Conservation (phyloP, 805 yeast genomes). For the Saccharomyces eubayanus region DNA sequence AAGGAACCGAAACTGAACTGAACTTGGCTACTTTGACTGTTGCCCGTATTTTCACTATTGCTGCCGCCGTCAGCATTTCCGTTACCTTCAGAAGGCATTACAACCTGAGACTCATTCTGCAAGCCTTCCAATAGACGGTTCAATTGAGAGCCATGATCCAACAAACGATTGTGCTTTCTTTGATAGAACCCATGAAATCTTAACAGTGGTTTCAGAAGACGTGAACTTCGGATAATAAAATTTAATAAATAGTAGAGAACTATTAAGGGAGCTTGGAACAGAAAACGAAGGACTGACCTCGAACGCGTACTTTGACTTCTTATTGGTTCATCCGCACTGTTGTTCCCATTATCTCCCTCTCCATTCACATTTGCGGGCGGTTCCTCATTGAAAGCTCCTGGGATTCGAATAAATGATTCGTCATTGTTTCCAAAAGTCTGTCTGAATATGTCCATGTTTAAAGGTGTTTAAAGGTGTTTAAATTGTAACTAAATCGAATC, state of each 20-base stretch:
- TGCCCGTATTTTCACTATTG: background rate
- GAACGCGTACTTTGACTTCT: background rate
- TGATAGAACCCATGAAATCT: slow-evolving; percentile 18
- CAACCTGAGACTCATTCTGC: slow-evolving; percentile 8
- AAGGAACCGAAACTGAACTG: slow-evolving; percentile 21
- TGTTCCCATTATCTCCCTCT: background rate
- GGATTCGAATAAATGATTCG: background rate
- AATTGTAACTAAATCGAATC: background rate
- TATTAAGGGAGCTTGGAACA: slow-evolving; percentile 11
- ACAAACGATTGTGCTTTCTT: slow-evolving; percentile 8
- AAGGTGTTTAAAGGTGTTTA: background rate
- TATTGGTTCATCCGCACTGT: background rate
- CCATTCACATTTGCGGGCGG: background rate
- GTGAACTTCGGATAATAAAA: slow-evolving; percentile 4
- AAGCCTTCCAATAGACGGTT: slow-evolving; percentile 12
- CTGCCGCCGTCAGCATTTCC: slow-evolving; percentile 4
- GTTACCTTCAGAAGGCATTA: slow-evolving; percentile 2
- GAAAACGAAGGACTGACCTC: background rate
- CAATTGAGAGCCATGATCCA: slow-evolving; percentile 10
- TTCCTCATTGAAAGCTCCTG: background rate
- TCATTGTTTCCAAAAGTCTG: background rate
- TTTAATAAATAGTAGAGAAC: slow-evolving; percentile 14
- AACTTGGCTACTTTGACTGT: background rate
- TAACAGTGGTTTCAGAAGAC: slow-evolving; percentile 17
- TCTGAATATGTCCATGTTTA: slow-evolving; percentile 2